Base-by-base conservation (phyloP, 163 green algal species). In the Scenedesmus sp. region DNA sequence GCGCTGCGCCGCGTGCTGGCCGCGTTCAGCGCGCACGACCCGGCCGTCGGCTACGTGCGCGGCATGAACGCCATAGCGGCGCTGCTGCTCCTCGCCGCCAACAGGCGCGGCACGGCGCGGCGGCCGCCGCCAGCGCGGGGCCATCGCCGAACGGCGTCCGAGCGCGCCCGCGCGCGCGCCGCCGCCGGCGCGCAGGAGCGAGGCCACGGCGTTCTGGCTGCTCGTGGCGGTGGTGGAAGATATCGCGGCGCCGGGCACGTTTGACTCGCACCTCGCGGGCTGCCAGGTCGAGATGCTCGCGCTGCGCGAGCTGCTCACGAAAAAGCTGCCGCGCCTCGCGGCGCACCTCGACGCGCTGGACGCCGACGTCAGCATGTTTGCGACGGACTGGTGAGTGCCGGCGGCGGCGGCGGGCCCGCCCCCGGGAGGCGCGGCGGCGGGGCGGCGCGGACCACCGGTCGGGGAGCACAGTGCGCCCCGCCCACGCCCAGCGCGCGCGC, bases 201-300 rank as follows among this genome's bases (percentile, higher is more conserved):
- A 97, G 85, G 94, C 97, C 84, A 77, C 84, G 3, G 87, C 94
- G 7, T 98, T 98, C 82, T 98, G 92, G 93, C 72, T 97, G 63
- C 82, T 98, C 74, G 87, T 83, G 24, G 84, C 86, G 15, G 82
- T 97, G 50, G 93, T 97, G 50, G 92, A 96, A 69, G 78, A 85
- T 63, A 93, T 95, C 20, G 76, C 97, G 74, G 92, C 94, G 77
- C 82, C 79, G 7, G 92, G 89, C 67, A 93, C 90, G 63, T 97
- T 94, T 69, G 65, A 81, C 20, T 48, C 78, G 6, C 89, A 97
- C 78, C 88, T 97, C 57, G 81, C 83, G 57, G 93, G 93, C 4
- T 93, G 87, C 45, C 92, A 96, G 84, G 72, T 89, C n/a, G 85
- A 89, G 73, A 89, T 89, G 85, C 77, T 79, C 14, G 84, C 86